Evolutionary conservation across 805 yeast genomes (phyloP).

Genomic region (Yarrowia osloensis): DNA sequence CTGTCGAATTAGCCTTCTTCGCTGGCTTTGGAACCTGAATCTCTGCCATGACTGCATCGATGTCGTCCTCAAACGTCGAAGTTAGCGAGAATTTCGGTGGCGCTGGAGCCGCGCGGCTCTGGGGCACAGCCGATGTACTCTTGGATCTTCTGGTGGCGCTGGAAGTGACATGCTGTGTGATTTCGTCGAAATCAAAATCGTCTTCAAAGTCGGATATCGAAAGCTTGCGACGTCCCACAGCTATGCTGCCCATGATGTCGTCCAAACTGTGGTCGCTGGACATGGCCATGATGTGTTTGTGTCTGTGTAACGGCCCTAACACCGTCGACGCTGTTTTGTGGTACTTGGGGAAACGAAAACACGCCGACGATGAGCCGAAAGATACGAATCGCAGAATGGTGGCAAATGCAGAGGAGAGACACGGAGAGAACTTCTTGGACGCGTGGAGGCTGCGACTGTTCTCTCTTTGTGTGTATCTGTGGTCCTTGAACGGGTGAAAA

Average conservation of each 20-base stretch:
- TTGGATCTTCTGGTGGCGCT: not conserved
- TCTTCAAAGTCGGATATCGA: not conserved
- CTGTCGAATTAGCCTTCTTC: not conserved
- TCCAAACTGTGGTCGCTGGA: conserved; percentile 16
- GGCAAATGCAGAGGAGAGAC: not conserved
- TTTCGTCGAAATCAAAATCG: not conserved
- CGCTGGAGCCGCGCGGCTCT: not conserved
- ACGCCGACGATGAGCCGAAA: conserved; percentile 25
- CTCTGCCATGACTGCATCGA: conserved; percentile 12
- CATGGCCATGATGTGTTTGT: not conserved
- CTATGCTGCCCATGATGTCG: conserved; percentile 16
- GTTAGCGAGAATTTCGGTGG: not conserved
- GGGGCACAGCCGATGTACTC: not conserved
- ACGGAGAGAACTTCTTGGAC: not conserved
- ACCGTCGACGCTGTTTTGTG: conserved; percentile 12
- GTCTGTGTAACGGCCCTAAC: not conserved
- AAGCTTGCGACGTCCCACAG: not conserved
- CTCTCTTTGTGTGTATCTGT: not conserved
- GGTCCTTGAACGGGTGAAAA: not conserved
- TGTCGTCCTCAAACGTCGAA: conserved; percentile 18
- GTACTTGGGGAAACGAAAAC: not conserved
- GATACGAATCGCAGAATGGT: conserved; percentile 12
- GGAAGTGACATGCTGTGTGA: not conserved
- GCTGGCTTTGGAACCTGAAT: not conserved
- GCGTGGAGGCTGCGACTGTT: not conserved